A percentile compares a stretch with the other conserved stretches of the same genome.
Evolutionary conservation across 2,329 filamentous ascomycete species (phyloP).

Genomic region (Ophiostoma populinum): DNA sequence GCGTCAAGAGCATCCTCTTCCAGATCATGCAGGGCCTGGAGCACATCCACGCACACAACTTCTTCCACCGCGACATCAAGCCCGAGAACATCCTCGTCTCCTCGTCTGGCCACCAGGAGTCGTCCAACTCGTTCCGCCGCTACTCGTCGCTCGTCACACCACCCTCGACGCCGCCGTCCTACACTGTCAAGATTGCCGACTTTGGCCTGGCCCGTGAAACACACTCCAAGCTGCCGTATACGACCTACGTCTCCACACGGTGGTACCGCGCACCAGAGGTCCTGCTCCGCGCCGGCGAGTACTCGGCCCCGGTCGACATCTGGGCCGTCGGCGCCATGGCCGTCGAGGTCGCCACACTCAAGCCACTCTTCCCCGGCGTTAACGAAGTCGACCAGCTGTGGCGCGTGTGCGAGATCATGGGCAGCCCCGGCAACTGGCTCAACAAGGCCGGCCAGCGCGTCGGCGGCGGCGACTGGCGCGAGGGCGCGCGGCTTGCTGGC

Average conservation of each 20-base stretch:
- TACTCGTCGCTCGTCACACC: slow-evolving; percentile 91
- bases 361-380: slow-evolving; percentile 89
- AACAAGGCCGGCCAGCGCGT: slow-evolving; percentile 76
- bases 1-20: slow-evolving; percentile 93
- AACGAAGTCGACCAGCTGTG: slow-evolving; percentile 99
- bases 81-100: slow-evolving; percentile 97
- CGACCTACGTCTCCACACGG: slow-evolving; percentile 92
- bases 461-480: slow-evolving; percentile 93
- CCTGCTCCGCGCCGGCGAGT: slow-evolving; percentile 80
- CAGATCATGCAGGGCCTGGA: slow-evolving; percentile 94
- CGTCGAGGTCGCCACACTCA: slow-evolving; percentile 89
- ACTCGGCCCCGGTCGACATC: slow-evolving; percentile 94
- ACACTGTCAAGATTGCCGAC: slow-evolving; percentile 96
- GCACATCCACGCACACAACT: slow-evolving; percentile 91
- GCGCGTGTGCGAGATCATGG: slow-evolving; percentile 98
- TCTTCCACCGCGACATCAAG: slow-evolving; percentile 98
- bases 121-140: slow-evolving; percentile 68
- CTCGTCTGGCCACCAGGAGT: slow-evolving; percentile 69
- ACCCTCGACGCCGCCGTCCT: slow-evolving; percentile 80
- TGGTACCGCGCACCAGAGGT: slow-evolving; percentile 98
- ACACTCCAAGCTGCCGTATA: slow-evolving; percentile 90
- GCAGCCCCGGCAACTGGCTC: slow-evolving; percentile 95
- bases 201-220: slow-evolving; percentile 96
- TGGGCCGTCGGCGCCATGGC: slow-evolving; percentile 99
- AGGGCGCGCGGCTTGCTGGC: slow-evolving; percentile 78